Percentiles rank a stretch among this genome's conserved stretches.
phyloP scores from a whole-genome alignment of 805 yeast genomes.

The Wickerhamomyces sydowiorum region DNA sequence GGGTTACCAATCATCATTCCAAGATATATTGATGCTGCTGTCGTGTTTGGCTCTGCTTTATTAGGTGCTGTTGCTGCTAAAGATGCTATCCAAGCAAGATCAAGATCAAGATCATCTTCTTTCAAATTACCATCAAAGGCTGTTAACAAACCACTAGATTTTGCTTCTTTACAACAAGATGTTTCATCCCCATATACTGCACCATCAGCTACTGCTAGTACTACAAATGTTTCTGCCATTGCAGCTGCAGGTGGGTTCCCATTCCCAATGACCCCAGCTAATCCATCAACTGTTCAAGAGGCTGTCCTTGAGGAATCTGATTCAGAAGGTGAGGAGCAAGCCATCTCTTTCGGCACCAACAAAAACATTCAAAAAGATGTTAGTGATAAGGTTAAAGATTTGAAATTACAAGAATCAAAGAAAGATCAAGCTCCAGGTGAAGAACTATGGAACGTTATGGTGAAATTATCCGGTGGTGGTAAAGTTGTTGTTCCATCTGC shows the following conservation, averaged over 20 bases:
- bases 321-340: slow-evolving; percentile 41
- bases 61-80: slow-evolving; percentile 93
- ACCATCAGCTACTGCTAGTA: slow-evolving; percentile 70
- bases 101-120: slow-evolving; percentile 18
- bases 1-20: slow-evolving; percentile 91
- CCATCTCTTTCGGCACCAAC: slow-evolving; percentile 57
- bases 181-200: slow-evolving; percentile 71
- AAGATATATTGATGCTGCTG: slow-evolving; percentile 93
- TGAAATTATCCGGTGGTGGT: slow-evolving; percentile 77
- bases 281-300: slow-evolving; percentile 25
- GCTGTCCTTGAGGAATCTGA: slow-evolving; percentile 42
- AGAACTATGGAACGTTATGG: slow-evolving; percentile 84
- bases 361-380: slow-evolving; percentile 47
- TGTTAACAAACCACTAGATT: slow-evolving; percentile 20
- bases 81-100: slow-evolving; percentile 34
- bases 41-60: slow-evolving; percentile 92
- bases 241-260: slow-evolving; percentile 34
- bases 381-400: slow-evolving; percentile 34
- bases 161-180: slow-evolving; percentile 14
- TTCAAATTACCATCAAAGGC: slow-evolving; percentile 22
- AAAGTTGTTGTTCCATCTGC: slow-evolving; percentile 66
- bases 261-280: slow-evolving; percentile 40
- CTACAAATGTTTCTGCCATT: slow-evolving; percentile 39
- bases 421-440: slow-evolving; percentile 35
- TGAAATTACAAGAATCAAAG: slow-evolving; percentile 17